phyloP scores from a whole-genome alignment of 139 green algal species.

The Closterium sp. region DNA sequence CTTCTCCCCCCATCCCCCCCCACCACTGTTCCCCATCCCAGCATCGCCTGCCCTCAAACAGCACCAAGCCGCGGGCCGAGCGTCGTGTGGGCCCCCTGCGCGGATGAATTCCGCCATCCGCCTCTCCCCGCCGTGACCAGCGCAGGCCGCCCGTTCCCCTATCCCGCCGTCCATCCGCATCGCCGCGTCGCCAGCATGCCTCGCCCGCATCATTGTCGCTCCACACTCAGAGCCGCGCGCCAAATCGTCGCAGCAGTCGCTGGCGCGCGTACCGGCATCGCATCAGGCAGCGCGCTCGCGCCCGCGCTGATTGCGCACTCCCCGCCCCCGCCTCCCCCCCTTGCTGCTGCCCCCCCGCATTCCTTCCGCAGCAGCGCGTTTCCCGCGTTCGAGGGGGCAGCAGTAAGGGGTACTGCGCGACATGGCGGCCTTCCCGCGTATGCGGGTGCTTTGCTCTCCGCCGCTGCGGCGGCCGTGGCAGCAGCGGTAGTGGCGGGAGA shows the following conservation, averaged over 20 bases:
- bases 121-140: not conserved
- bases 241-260: not conserved
- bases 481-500: not conserved
- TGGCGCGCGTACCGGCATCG: not conserved
- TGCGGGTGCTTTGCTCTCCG: not conserved
- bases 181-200: not conserved
- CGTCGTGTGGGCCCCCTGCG: not conserved
- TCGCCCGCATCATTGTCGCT: not conserved
- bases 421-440: not conserved
- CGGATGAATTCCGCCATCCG: not conserved
- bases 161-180: not conserved
- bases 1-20: not conserved
- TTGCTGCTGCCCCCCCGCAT: not conserved
- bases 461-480: not conserved
- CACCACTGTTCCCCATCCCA: not conserved
- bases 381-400: not conserved
- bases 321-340: not conserved
- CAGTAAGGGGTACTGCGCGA: not conserved
- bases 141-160: not conserved
- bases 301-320: not conserved
- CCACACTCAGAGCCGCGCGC: not conserved
- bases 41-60: not conserved
- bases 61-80: not conserved
- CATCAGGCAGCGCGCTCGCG: not conserved
- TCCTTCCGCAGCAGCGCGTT: not conserved